phyloP scores from a whole-genome alignment of 441 rosid species.

The Eutrema salsugineum region DNA sequence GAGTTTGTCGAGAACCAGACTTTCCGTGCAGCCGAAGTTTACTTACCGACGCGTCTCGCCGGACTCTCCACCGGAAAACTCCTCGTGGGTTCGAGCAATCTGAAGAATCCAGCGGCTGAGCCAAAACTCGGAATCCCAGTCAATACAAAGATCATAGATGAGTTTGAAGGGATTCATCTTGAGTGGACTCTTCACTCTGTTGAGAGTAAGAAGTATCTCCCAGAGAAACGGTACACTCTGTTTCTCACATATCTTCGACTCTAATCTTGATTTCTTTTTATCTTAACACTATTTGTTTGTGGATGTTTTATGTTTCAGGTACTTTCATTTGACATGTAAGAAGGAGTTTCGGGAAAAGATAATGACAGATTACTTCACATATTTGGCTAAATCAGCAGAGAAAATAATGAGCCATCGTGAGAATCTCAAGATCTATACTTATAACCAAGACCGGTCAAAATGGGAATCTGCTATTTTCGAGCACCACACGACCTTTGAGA shows the following conservation, averaged over 20 bases:
- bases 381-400: constrained; percentile 34
- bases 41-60: constrained; percentile 38
- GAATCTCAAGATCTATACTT: constrained; percentile 45
- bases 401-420: constrained; percentile 34
- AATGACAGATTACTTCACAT: constrained; percentile 36
- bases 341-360: constrained; percentile 36
- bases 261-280: neutral
- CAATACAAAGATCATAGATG: constrained; percentile 35
- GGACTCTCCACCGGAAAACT: constrained; percentile 37
- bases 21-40: constrained; percentile 43
- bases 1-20: constrained; percentile 48
- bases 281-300: neutral
- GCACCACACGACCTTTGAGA: constrained; percentile 49
- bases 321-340: constrained; percentile 44
- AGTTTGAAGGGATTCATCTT: constrained; percentile 35
- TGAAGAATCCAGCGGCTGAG: constrained; percentile 39
- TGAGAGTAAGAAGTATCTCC: constrained; percentile 37
- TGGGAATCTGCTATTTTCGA: constrained; percentile 44
- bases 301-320: constrained; percentile 18
- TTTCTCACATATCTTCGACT: neutral
- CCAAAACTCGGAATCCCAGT: constrained; percentile 43
- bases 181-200: constrained; percentile 45
- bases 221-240: constrained; percentile 27
- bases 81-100: constrained; percentile 45
- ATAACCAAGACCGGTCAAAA: constrained; percentile 20